Evolutionary conservation across 371 early-diverging fungal genomes (phyloP).

Genomic region (Apophysomyces elegans): DNA sequence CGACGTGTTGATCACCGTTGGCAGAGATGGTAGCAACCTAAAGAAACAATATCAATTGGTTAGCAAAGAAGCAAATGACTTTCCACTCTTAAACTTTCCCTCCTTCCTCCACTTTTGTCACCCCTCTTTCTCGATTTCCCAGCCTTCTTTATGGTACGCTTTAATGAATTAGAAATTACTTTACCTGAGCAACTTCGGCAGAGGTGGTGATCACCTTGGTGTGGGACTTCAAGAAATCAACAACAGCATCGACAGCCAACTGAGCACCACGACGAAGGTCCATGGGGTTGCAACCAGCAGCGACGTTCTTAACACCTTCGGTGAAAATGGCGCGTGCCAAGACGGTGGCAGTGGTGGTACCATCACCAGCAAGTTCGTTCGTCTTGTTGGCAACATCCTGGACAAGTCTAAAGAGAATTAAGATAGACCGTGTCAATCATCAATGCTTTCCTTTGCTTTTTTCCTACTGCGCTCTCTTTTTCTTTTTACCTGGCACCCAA

Average conservation of each 20-base stretch:
- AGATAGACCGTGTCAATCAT: not conserved
- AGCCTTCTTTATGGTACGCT: not conserved
- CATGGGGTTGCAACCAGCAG: slow-evolving; percentile 98
- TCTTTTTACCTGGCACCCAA: slow-evolving; percentile 84
- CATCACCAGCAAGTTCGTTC: slow-evolving; percentile 98
- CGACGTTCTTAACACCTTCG: slow-evolving; percentile 98
- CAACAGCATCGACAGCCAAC: slow-evolving; percentile 89
- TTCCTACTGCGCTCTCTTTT: not conserved
- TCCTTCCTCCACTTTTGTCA: not conserved
- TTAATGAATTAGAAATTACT: not conserved
- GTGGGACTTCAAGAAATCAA: slow-evolving; percentile 86
- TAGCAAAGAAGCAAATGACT: not conserved
- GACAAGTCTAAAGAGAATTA: slow-evolving; percentile 68
- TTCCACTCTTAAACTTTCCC: not conserved
- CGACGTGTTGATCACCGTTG: slow-evolving; percentile 97
- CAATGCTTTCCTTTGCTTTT: not conserved
- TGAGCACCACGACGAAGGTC: slow-evolving; percentile 97
- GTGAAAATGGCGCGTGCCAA: slow-evolving; percentile 97
- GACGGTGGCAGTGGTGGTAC: slow-evolving; percentile 98
- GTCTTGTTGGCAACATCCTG: slow-evolving; percentile 99
- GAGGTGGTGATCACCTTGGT: slow-evolving; percentile 91
- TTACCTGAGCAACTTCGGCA: slow-evolving; percentile 92
- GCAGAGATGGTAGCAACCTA: slow-evolving; percentile 97
- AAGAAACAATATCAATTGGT: too few species aligned
- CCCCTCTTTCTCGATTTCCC: not conserved